These are phyloP conservation scores for Ophiocytium majus DNA, from an alignment of 352 stramenopile species.

Conservation along the genomic window DNA sequence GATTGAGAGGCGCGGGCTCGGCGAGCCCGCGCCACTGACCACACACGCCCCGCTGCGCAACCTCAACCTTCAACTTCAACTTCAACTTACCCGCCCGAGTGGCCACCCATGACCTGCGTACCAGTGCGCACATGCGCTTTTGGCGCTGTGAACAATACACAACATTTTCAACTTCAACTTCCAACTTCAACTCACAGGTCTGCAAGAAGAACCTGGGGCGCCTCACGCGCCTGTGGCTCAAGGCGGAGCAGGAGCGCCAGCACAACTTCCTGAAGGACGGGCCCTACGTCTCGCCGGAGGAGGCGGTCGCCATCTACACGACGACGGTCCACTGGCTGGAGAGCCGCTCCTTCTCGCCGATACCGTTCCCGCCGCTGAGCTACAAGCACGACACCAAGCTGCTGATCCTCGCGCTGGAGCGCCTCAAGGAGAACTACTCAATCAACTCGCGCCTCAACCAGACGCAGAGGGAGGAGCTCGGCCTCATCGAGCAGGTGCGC, in stretches of 20 bases:
- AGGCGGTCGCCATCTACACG: slow-evolving; percentile 99
- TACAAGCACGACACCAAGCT: slow-evolving; percentile 99
- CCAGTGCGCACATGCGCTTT: too few relatives aligned
- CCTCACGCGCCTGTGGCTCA: slow-evolving; percentile 97
- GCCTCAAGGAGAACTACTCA: slow-evolving; percentile 98
- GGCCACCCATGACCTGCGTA: too few relatives aligned
- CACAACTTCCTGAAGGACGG: slow-evolving; percentile 99
- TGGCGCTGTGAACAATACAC: too few relatives aligned
- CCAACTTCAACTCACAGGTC: too few relatives aligned
- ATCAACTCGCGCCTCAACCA: slow-evolving; percentile 96
- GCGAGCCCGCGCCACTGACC: too few relatives aligned
- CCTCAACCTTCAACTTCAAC: too few relatives aligned
- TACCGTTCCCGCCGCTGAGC: slow-evolving; percentile 96
- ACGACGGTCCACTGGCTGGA: slow-evolving; percentile 99
- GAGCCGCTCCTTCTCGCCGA: slow-evolving; percentile 97
- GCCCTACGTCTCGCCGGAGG: slow-evolving; percentile 96
- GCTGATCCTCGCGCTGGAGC: slow-evolving; percentile 96
- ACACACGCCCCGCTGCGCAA: too few relatives aligned
- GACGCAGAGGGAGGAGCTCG: slow-evolving; percentile 94
- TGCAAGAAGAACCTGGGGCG: slow-evolving; percentile 82
- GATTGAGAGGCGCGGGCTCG: too few relatives aligned
- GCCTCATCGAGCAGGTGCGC: slow-evolving; percentile 88
- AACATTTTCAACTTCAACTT: too few relatives aligned
- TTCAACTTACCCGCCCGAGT: too few relatives aligned
- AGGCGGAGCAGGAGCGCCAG: slow-evolving; percentile 98